Base-by-base conservation (phyloP, 495 filamentous ascomycete species). In the Bacidia rubella region DNA sequence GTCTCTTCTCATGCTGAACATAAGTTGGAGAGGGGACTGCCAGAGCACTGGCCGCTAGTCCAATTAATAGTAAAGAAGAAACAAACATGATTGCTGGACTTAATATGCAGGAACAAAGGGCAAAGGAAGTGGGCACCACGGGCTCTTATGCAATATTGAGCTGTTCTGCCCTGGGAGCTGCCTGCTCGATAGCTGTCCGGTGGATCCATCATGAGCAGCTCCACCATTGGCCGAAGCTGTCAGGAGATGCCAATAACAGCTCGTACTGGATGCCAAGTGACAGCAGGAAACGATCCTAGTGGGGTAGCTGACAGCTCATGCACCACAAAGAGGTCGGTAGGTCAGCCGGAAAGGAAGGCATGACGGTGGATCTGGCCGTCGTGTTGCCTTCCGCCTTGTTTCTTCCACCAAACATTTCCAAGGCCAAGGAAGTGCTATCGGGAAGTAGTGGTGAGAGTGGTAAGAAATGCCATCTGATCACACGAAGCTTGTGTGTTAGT, bases 1-100 rank as follows among this genome's bases (percentile, higher is more conserved):
- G 57, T 12, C 71, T 65, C 21, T 70, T 69, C 54, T 74, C 71
- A 52, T 74, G 70, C 3, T 66, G 55, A 25, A 65, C 58, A 57
- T 72, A 64, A n/a, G 58, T 47, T 12, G 57, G 38, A 1, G 59
- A 57, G 11, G 70, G 70, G 7, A 56, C 60, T 50, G 70, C 65
- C 47, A 65, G 40, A 17, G 47, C 57, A 25, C 42, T 57, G 45
- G 57, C 62, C 19, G 62, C 52, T 19, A 63, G 51, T 29, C 63
- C 59, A 20, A 58, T 61, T 10, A 70, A 47, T 27, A 70, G 44
- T 27, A 71, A 17, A 38, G 64, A 38, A 32, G 61, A 61, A 12
- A 51, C 57, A 57, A 58, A 65, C 69, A 71, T 71, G n/a, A 48
- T 43, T 57, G 47, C 35, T 12, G 43, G 41, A 7, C n/a, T 19